Conservation (phyloP, 164 flowering plant genomes). For the Chloranthus sessilifolius region DNA sequence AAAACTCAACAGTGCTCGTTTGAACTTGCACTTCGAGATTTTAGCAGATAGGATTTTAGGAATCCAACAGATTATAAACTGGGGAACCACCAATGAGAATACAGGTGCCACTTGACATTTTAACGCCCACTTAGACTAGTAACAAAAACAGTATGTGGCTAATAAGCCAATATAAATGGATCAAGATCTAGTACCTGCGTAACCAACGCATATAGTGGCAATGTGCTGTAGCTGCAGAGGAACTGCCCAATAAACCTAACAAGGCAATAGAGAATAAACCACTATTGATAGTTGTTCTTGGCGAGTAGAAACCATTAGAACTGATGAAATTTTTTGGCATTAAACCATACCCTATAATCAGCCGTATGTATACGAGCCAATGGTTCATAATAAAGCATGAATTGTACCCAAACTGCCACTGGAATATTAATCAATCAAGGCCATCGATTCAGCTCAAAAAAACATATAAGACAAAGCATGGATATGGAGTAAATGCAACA, state of each 20-base stretch:
- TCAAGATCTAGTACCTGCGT: slow-evolving; percentile 69
- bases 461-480: no score
- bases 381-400: slow-evolving; percentile 92
- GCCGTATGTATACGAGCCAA: slow-evolving; percentile 67
- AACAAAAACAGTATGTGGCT: no score
- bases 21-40: no score
- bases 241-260: slow-evolving; percentile 70
- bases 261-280: slow-evolving; percentile 4
- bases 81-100: no score
- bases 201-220: slow-evolving; percentile 93
- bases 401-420: slow-evolving; percentile 97
- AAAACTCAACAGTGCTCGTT: no score
- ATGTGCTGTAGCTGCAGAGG: slow-evolving; percentile 95
- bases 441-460: slow-evolving; percentile 4
- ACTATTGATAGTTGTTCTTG: no score
- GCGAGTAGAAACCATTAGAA: background rate
- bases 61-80: no score
- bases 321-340: background rate
- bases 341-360: slow-evolving; percentile 65
- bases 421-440: slow-evolving; percentile 18
- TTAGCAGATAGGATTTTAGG: no score
- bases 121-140: no score
- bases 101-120: no score
- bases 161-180: no score
- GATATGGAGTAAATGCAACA: no score